A percentile compares a stretch with the other conserved stretches of the same genome.
phyloP scores from a whole-genome alignment of 2,329 filamentous ascomycete genomes.

The Paraconiothyrium sp. region DNA sequence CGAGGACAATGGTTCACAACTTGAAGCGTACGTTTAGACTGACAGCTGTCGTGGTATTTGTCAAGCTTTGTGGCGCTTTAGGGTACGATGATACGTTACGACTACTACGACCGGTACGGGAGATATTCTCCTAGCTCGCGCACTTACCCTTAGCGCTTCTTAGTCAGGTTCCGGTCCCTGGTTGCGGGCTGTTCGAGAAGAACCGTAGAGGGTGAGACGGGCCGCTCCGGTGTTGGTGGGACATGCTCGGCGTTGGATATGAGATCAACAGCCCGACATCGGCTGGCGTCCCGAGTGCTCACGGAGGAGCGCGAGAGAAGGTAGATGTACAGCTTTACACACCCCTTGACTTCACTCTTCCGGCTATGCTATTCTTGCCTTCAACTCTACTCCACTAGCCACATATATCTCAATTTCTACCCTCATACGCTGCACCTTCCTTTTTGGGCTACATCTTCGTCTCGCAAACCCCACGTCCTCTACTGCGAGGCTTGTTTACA shows the following conservation, averaged over 20 bases:
- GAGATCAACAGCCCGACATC: too few species aligned
- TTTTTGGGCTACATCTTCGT: neutral
- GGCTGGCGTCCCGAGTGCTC: neutral
- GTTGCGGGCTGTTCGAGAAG: slow-evolving; percentile 8
- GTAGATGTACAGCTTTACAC: neutral
- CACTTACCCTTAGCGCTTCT: neutral
- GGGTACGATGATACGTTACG: slow-evolving; percentile 13
- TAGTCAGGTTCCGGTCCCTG: neutral
- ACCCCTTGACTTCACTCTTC: neutral
- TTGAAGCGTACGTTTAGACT: slow-evolving; percentile 25
- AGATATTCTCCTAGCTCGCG: neutral
- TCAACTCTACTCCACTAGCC: neutral
- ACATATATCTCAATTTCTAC: neutral
- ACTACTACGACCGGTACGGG: neutral
- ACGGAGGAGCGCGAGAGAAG: neutral
- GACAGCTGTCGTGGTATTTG: slow-evolving; percentile 32
- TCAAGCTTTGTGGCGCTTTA: slow-evolving; percentile 50
- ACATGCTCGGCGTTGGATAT: neutral
- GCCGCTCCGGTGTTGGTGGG: neutral
- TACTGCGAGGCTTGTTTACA: too few species aligned
- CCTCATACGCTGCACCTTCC: neutral
- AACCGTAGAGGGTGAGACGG: slow-evolving; percentile 4
- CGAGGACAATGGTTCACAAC: neutral
- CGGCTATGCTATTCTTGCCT: neutral
- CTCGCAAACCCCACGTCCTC: neutral